These are phyloP conservation scores for Helichrysum umbraculigerum DNA, from an alignment of 129 eudicot species.

Conservation along the genomic window DNA sequence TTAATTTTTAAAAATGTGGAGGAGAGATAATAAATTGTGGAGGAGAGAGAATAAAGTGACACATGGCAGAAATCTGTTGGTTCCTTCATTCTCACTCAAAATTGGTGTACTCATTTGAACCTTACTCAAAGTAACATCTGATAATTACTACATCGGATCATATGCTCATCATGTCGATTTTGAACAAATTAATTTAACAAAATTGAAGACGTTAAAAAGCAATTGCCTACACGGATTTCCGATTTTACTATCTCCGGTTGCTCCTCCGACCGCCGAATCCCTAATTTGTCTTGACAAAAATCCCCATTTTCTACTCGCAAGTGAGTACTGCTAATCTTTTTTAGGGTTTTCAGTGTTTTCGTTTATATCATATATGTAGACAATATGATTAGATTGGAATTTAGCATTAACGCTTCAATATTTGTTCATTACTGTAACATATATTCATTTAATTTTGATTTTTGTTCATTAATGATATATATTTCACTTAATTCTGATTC, in stretches of 20 bases:
- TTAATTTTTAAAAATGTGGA: too few relatives aligned
- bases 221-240: not conserved
- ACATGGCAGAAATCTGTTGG: too few relatives aligned
- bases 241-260: constrained; percentile 4
- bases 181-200: too few relatives aligned
- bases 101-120: too few relatives aligned
- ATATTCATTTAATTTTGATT: too few relatives aligned
- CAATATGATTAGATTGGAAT: not conserved
- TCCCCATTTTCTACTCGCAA: constrained; percentile 26
- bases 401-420: not conserved
- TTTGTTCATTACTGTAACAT: not conserved
- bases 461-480: not conserved
- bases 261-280: not conserved
- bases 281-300: not conserved
- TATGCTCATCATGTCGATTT: too few relatives aligned
- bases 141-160: too few relatives aligned
- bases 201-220: not conserved
- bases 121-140: too few relatives aligned
- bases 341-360: not conserved
- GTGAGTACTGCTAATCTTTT: not conserved
- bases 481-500: not conserved
- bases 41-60: too few relatives aligned
- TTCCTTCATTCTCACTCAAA: too few relatives aligned
- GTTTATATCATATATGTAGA: not conserved
- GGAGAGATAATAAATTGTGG: too few relatives aligned